Conservation (phyloP, 768 basidiomycete species). For the Lactarius indigo region DNA sequence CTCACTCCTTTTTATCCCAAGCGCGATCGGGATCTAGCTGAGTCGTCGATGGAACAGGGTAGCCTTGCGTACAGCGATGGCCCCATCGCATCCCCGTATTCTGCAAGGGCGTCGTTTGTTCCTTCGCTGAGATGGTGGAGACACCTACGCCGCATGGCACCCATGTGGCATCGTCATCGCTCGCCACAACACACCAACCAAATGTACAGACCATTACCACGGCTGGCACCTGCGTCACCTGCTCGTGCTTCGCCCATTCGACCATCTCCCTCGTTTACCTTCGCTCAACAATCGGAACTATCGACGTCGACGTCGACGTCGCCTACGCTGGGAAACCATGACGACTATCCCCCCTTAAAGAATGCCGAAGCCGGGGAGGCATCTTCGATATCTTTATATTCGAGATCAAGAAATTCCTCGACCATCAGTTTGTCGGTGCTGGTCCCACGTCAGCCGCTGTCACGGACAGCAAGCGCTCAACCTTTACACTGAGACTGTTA, state of each 20-base stretch:
- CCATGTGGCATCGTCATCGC: constrained; percentile 22
- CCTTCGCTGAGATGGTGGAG: constrained; percentile 9
- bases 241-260: constrained; percentile 30
- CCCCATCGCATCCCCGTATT: constrained; percentile 9
- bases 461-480: constrained; percentile 35
- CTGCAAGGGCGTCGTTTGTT: constrained; percentile 2
- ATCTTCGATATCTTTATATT: constrained; percentile 36
- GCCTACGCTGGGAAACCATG: constrained; percentile 20
- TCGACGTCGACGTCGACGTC: constrained; percentile 19
- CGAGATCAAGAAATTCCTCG: constrained; percentile 65
- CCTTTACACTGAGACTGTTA: constrained; percentile 16
- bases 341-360: constrained; percentile 18
- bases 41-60: constrained; percentile 35
- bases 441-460: constrained; percentile 44
- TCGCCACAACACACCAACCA: constrained; percentile 16
- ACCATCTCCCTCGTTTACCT: constrained; percentile 27
- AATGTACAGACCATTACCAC: constrained; percentile 22
- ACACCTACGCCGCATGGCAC: constrained; percentile 13
- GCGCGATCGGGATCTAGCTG: constrained; percentile 29
- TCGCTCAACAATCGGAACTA: constrained; percentile 14
- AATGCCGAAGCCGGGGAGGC: constrained; percentile 19
- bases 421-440: constrained; percentile 58
- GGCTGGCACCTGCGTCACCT: constrained; percentile 30
- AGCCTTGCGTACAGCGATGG: constrained; percentile 15
- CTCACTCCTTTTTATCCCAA: constrained; percentile 20